These are phyloP conservation scores for Mangifera indica DNA, from an alignment of 345 rosid genomes.

Conservation along the genomic window DNA sequence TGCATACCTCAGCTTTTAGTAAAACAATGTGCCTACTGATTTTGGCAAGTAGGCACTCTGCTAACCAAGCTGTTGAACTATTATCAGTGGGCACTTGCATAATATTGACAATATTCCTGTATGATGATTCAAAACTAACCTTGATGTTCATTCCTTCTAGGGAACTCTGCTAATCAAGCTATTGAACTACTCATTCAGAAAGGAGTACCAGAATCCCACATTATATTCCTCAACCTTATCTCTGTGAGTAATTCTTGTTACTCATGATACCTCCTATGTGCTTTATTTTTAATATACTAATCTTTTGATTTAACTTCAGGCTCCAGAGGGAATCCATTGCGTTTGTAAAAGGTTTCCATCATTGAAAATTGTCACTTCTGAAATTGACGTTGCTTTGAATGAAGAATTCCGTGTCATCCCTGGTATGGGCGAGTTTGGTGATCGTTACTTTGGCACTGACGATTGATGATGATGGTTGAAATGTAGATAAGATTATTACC, in stretches of 20 bases:
- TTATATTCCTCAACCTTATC: conserved; percentile 88
- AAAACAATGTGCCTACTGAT: neutral
- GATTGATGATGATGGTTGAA: conserved; percentile 38
- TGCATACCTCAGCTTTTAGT: neutral
- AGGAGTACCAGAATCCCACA: conserved; percentile 97
- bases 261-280: neutral
- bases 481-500: conserved; percentile 6
- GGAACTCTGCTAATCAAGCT: conserved; percentile 96
- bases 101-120: neutral
- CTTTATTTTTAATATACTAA: neutral
- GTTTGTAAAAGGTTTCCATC: conserved; percentile 78
- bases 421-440: conserved; percentile 98
- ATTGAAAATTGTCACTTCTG: conserved; percentile 93
- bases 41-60: neutral
- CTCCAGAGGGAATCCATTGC: conserved; percentile 96
- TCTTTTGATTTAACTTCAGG: conserved; percentile 39
- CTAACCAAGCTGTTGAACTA: no score
- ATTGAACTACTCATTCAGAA: conserved; percentile 79
- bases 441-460: conserved; percentile 96
- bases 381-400: conserved; percentile 79
- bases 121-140: neutral
- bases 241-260: conserved; percentile 52
- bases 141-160: conserved; percentile 34
- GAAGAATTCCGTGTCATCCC: conserved; percentile 93
- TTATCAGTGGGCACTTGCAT: neutral